These are phyloP conservation scores for Russula brevipes DNA, from an alignment of 768 basidiomycete species.

Conservation along the genomic window DNA sequence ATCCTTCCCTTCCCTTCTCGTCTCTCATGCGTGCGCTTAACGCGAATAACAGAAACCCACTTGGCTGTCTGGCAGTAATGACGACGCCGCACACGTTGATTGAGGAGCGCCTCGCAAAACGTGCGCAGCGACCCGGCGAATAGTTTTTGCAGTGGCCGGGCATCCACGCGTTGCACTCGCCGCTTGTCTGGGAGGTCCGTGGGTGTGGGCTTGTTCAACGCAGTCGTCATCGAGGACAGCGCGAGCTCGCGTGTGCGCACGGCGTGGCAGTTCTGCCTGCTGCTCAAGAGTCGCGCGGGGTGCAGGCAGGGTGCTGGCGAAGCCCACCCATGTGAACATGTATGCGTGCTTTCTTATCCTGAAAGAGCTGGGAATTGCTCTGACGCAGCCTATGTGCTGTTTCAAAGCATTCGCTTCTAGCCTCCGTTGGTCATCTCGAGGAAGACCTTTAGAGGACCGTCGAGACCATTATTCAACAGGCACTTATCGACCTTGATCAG, in stretches of 20 bases:
- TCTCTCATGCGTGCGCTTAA: no score
- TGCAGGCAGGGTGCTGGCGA: slow-evolving; percentile 92
- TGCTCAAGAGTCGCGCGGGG: slow-evolving; percentile 87
- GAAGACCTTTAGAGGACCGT: slow-evolving; percentile 76
- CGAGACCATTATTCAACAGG: slow-evolving; percentile 68
- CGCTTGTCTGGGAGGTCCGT: slow-evolving; percentile 72
- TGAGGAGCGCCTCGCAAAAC: slow-evolving; percentile 76
- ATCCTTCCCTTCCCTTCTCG: no score
- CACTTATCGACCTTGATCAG: slow-evolving; percentile 74
- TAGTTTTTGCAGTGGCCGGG: slow-evolving; percentile 71
- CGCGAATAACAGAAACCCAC: slow-evolving; percentile 80
- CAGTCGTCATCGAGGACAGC: slow-evolving; percentile 85
- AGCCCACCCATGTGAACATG: slow-evolving; percentile 96
- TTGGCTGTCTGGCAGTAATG: slow-evolving; percentile 94
- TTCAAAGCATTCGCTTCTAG: slow-evolving; percentile 83
- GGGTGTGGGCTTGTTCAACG: slow-evolving; percentile 89
- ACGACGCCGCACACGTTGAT: slow-evolving; percentile 84
- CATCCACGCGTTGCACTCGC: slow-evolving; percentile 55
- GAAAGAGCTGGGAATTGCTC: background rate
- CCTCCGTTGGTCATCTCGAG: slow-evolving; percentile 93
- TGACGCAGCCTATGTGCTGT: background rate
- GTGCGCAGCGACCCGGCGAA: slow-evolving; percentile 66
- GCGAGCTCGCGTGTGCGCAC: slow-evolving; percentile 71
- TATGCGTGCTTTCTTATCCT: slow-evolving; percentile 37
- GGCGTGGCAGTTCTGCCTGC: slow-evolving; percentile 93